Evolutionary conservation across 108 stramenopile genomes (phyloP), one percentile per base, ranked within the genome.

Genomic region (Discostella stelligeroides): DNA sequence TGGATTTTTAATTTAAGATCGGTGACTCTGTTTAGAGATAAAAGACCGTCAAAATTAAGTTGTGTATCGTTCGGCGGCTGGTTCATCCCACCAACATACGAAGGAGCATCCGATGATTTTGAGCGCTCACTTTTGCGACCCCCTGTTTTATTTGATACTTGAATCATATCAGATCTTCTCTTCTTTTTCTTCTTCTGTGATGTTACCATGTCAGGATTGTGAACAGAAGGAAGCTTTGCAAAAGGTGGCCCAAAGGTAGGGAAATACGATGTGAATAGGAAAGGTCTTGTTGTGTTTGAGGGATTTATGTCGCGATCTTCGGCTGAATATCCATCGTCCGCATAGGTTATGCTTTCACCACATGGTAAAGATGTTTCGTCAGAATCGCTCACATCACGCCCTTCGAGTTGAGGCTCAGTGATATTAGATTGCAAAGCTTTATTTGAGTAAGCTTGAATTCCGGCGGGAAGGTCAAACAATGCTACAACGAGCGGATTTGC

Each of bases 401-500:
- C 53, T 1, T 6, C 60, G 21, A 21, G 21, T 9, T 50, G 23
- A 17, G 45, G 45, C 23, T 23, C 7, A 23, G 48, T 23, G 18
- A 23, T 41, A 10, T 63, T 41, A 20, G 60, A 43, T 41, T 21
- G 61, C 7, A n/a, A 57, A 23, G n/a, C 14, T 23, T 43, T 46
- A 24, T 63, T 50, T 30, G 53, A 5, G 12, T 27, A 49, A 1
- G 56, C 25, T 17, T 42, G 68, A 28, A 76, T 40, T 30, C 67
- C 68, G 0, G 21, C 30, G 18, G 74, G 74, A 20, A 76, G 47
- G 53, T 69, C 63, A 51, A 76, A 76, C 18, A 76, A 18, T 42
- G 63, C 68, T 25, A 53, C 46, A 13, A 76, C 55, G 24, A 76
- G 68, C 11, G 76, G 76, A 60, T 76, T 68, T 21, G 62, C 74